A percentile compares a stretch with the other conserved stretches of the same genome.
Conservation (phyloP, 2,329 filamentous ascomycete genomes). For the Fusarium hostae region DNA sequence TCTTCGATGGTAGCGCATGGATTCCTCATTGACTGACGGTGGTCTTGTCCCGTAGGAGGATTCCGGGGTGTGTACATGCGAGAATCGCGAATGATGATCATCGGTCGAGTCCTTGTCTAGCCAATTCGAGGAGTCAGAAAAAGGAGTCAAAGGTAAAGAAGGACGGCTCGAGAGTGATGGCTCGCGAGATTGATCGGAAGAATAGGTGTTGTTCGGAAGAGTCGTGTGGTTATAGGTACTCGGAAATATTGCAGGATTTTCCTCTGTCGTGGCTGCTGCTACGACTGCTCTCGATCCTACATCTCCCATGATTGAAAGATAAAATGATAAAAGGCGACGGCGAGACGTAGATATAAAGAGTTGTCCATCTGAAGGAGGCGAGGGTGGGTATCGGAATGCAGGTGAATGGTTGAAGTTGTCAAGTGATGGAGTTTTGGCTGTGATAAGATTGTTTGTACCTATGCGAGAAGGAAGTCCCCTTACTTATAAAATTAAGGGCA, state of each 20-base stretch:
- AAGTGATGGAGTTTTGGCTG: not conserved
- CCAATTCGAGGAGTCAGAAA: not conserved
- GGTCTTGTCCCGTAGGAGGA: slow-evolving; percentile 21
- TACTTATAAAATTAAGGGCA: too few species aligned
- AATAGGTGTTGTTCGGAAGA: not conserved
- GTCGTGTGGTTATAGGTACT: slow-evolving; percentile 1
- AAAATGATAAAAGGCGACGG: not conserved
- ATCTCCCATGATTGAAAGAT: not conserved
- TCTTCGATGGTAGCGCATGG: not conserved
- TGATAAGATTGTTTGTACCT: not conserved
- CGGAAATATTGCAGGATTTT: not conserved
- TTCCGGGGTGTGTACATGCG: slow-evolving; percentile 13
- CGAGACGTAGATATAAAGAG: not conserved
- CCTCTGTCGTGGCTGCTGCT: not conserved
- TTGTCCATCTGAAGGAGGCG: not conserved
- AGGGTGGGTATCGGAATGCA: not conserved
- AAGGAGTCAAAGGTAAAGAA: not conserved
- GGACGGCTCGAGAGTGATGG: not conserved
- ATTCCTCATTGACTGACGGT: slow-evolving; percentile 21
- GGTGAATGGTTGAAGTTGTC: not conserved
- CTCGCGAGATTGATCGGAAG: slow-evolving; percentile 4
- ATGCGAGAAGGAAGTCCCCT: not conserved
- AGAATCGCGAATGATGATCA: not conserved
- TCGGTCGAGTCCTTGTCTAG: slow-evolving; percentile 13
- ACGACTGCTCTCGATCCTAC: not conserved